Percentiles rank a stretch among this genome's conserved stretches.
These are phyloP conservation scores for Globisporangium camurandrum DNA, from an alignment of 352 stramenopile species.

Conservation along the genomic window DNA sequence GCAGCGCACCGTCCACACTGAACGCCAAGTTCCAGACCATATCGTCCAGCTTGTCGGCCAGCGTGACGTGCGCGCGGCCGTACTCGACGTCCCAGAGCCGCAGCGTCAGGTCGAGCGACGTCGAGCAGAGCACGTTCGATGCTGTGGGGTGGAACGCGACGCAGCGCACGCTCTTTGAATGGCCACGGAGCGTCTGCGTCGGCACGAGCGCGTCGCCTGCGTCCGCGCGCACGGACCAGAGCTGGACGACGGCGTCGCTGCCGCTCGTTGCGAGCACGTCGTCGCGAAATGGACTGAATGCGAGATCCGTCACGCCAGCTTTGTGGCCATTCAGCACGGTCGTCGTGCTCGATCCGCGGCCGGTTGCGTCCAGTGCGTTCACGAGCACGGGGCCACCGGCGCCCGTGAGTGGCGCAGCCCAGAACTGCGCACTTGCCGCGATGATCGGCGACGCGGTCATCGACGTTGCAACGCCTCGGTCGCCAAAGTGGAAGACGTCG, in stretches of 20 bases:
- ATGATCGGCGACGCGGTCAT: slow-evolving; percentile 37
- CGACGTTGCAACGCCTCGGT: slow-evolving; percentile 32
- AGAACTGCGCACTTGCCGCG: slow-evolving; percentile 46
- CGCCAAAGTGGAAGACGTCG: slow-evolving; percentile 43
- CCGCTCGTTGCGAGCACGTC: slow-evolving; percentile 50
- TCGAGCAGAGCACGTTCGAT: slow-evolving; percentile 50
- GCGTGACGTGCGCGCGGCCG: slow-evolving; percentile 30
- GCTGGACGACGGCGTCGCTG: slow-evolving; percentile 44
- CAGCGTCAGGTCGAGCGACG: slow-evolving; percentile 48
- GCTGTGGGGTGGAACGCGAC: slow-evolving; percentile 65
- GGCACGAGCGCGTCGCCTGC: slow-evolving; percentile 7
- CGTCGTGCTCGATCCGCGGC: slow-evolving; percentile 31
- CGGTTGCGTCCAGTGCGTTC: slow-evolving; percentile 25
- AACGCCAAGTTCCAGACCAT: slow-evolving; percentile 70
- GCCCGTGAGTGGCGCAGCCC: slow-evolving; percentile 45
- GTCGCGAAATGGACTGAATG: slow-evolving; percentile 52
- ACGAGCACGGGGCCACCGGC: slow-evolving; percentile 65
- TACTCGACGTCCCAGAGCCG: slow-evolving; percentile 71
- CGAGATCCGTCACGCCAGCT: slow-evolving; percentile 46
- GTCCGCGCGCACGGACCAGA: slow-evolving; percentile 40
- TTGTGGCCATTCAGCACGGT: slow-evolving; percentile 64
- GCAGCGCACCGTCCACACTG: slow-evolving; percentile 46
- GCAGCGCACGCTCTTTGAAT: slow-evolving; percentile 44
- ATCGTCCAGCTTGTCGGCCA: slow-evolving; percentile 60
- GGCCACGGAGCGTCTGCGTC: slow-evolving; percentile 28